Evolutionary conservation across 495 filamentous ascomycete genomes (phyloP).

Genomic region (Penicillium argentinense): DNA sequence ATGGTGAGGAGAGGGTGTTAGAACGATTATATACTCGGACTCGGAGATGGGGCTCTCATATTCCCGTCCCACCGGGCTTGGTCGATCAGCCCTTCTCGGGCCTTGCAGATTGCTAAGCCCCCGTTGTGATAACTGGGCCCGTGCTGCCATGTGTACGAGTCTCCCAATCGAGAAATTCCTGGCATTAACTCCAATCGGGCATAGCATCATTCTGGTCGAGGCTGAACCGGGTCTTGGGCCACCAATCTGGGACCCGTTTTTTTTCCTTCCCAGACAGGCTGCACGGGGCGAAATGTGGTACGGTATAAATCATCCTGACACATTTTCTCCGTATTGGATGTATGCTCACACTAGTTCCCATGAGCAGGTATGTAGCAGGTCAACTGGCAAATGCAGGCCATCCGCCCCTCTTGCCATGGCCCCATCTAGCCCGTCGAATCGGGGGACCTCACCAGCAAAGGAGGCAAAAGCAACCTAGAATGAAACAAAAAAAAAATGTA

Average conservation of each 20-base stretch:
- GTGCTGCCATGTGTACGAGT: slow-evolving; percentile 24
- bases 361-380: too few relatives aligned
- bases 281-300: not conserved
- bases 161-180: too few relatives aligned
- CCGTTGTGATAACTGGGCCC: slow-evolving; percentile 34
- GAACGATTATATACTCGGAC: slow-evolving; percentile 33
- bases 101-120: slow-evolving; percentile 37
- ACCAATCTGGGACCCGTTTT: slow-evolving; percentile 23
- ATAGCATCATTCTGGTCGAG: slow-evolving; percentile 22
- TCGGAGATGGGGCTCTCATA: slow-evolving; percentile 26
- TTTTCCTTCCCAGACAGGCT: slow-evolving; percentile 11
- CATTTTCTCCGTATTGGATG: too few relatives aligned
- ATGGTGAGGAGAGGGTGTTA: slow-evolving; percentile 7
- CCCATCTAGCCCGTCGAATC: too few relatives aligned
- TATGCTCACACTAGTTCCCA: too few relatives aligned
- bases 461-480: too few relatives aligned
- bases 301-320: too few relatives aligned
- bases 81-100: slow-evolving; percentile 14
- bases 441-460: too few relatives aligned
- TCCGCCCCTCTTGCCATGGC: too few relatives aligned
- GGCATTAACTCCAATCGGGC: too few relatives aligned
- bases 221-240: slow-evolving; percentile 14
- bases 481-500: too few relatives aligned
- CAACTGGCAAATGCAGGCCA: too few relatives aligned
- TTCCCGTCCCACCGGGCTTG: slow-evolving; percentile 33